phyloP scores from a whole-genome alignment of 2,329 filamentous ascomycete species.

The Aspergillus amoenus region DNA sequence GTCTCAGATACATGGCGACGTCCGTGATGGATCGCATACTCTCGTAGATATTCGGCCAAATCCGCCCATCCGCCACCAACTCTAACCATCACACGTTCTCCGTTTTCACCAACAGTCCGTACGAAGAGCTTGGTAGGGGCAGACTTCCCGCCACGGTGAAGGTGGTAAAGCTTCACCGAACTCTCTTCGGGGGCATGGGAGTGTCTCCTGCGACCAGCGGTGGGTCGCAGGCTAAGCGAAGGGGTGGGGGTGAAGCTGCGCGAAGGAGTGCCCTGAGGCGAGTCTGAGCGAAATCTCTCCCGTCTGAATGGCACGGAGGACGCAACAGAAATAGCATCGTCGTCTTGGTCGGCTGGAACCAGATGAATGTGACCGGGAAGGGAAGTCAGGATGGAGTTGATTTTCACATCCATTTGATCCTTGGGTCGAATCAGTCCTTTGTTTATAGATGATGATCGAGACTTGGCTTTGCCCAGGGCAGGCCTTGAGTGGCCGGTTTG shows the following conservation, averaged over 20 bases:
- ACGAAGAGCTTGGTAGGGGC: conserved; percentile 94
- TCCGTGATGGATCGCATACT: conserved; percentile 90
- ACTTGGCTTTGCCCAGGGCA: conserved; percentile 8
- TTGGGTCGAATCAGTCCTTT: conserved; percentile 49
- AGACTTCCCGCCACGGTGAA: conserved; percentile 78
- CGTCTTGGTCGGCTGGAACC: conserved; percentile 49
- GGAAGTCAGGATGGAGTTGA: conserved; percentile 72
- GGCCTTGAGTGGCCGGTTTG: conserved; percentile 18
- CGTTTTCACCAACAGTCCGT: conserved; percentile 82
- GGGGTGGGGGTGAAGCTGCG: conserved; percentile 61
- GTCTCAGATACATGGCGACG: conserved; percentile 62
- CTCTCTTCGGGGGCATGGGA: conserved; percentile 52
- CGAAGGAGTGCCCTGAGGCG: conserved; percentile 33
- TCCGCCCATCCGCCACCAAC: conserved; percentile 99
- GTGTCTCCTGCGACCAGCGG: conserved; percentile 33
- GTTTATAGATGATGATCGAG: conserved; percentile 41
- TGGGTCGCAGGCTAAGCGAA: conserved; percentile 69
- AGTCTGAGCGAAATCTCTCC: conserved; percentile 43
- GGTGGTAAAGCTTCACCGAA: conserved; percentile 89
- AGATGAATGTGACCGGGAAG: conserved; percentile 80
- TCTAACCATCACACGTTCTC: conserved; percentile 94
- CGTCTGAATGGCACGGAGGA: conserved; percentile 36
- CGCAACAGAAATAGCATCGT: conserved; percentile 29
- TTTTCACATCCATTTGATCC: conserved; percentile 75
- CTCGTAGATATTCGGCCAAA: conserved; percentile 87